These are phyloP conservation scores for Gossypium turneri DNA, from an alignment of 345 rosid species.

Conservation along the genomic window DNA sequence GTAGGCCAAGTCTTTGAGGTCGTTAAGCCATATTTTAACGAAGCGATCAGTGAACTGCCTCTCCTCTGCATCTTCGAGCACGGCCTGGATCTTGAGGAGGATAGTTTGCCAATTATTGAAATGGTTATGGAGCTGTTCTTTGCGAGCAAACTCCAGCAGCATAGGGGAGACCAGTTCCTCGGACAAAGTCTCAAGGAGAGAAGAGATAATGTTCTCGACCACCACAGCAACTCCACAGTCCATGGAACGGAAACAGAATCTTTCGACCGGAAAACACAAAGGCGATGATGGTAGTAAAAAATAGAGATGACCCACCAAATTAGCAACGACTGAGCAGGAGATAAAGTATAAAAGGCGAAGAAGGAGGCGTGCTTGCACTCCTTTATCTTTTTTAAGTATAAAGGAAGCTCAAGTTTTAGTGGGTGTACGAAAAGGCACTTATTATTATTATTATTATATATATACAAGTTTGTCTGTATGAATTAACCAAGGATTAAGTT, in stretches of 20 bases:
- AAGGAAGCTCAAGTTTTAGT: neutral
- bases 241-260: neutral
- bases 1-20: conserved; percentile 21
- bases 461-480: too few species aligned
- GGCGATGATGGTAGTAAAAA: neutral
- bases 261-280: neutral
- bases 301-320: neutral
- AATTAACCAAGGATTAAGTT: too few species aligned
- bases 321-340: neutral
- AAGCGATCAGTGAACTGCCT: neutral
- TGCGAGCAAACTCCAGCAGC: neutral
- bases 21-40: conserved; percentile 21
- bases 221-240: neutral
- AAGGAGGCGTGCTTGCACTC: neutral
- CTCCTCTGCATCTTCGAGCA: conserved; percentile 23
- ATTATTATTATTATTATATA: too few species aligned
- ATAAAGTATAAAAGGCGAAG: neutral
- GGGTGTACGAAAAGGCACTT: too few species aligned
- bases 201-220: neutral
- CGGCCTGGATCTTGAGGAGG: neutral
- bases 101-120: conserved; percentile 11
- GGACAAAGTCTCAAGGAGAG: neutral
- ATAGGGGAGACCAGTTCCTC: neutral
- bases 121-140: neutral
- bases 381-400: neutral